Conservation (phyloP, 2,329 filamentous ascomycete species). For the Ophiostoma perfectum region DNA sequence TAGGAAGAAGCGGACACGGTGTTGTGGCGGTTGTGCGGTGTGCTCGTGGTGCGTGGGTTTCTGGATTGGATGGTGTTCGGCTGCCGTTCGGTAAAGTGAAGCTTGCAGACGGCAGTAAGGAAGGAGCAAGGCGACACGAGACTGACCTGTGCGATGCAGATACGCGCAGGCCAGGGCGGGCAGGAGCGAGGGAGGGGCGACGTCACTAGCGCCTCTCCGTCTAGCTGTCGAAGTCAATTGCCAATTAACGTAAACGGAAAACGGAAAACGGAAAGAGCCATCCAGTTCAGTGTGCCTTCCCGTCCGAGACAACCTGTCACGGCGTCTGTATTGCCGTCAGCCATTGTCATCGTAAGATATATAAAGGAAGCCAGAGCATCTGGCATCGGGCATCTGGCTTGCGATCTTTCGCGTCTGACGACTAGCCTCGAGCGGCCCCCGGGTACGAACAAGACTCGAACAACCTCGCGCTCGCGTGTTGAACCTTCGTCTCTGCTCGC, state of each 20-base stretch:
- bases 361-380: not conserved
- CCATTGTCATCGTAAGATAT: not conserved
- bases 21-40: not conserved
- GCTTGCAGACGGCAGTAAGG: not conserved
- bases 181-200: not conserved
- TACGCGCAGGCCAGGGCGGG: too few relatives aligned
- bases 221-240: not conserved
- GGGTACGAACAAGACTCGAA: not conserved
- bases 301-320: not conserved
- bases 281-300: too few relatives aligned
- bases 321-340: not conserved
- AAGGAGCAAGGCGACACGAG: not conserved
- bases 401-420: not conserved
- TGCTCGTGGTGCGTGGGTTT: too few relatives aligned
- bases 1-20: not conserved
- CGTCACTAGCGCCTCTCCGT: slow-evolving; percentile 9
- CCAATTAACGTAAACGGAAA: too few relatives aligned
- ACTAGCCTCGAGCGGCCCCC: not conserved
- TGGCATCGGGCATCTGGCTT: not conserved
- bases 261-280: too few relatives aligned
- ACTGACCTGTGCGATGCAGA: not conserved
- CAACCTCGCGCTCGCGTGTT: slow-evolving; percentile 5
- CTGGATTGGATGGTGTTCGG: slow-evolving; percentile 15
- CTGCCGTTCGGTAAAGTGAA: slow-evolving; percentile 22
- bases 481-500: not conserved